These are phyloP conservation scores for Primulina huaijiensis DNA, from an alignment of 257 asterid genomes.

Conservation along the genomic window DNA sequence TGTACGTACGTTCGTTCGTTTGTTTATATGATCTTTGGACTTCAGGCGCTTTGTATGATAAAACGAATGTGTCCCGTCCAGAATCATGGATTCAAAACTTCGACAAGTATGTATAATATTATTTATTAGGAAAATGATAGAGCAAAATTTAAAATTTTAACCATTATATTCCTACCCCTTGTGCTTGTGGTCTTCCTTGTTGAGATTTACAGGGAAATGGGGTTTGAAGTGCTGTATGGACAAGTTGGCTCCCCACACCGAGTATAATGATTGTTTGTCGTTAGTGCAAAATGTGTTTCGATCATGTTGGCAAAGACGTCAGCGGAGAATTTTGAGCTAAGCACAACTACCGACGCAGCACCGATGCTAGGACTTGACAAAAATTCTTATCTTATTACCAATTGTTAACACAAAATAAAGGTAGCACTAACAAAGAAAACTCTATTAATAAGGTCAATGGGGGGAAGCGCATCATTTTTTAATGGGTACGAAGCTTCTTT, in stretches of 20 bases:
- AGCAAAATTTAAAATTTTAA: too few species aligned
- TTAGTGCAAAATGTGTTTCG: constrained; percentile 14
- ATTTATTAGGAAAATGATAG: too few species aligned
- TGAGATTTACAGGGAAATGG: not conserved
- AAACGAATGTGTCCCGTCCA: too few species aligned
- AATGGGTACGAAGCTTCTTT: not conserved
- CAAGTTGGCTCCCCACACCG: not conserved
- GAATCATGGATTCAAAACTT: too few species aligned
- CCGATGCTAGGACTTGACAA: not conserved
- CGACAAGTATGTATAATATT: too few species aligned
- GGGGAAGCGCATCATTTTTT: not conserved
- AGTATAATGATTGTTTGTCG: not conserved
- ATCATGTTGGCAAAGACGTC: constrained; percentile 3
- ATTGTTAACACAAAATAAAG: not conserved
- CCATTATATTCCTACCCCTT: too few species aligned
- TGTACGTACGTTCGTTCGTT: not conserved
- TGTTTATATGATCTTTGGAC: too few species aligned
- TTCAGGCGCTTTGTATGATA: too few species aligned
- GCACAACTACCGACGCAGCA: constrained; percentile 15
- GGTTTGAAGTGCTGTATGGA: not conserved
- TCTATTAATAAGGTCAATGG: not conserved
- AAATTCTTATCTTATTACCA: not conserved
- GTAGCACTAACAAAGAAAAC: not conserved
- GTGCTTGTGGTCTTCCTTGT: too few species aligned
- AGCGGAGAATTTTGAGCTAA: not conserved